Conservation (phyloP, 2,329 filamentous ascomycete genomes). For the Colletotrichum tropicicola region DNA sequence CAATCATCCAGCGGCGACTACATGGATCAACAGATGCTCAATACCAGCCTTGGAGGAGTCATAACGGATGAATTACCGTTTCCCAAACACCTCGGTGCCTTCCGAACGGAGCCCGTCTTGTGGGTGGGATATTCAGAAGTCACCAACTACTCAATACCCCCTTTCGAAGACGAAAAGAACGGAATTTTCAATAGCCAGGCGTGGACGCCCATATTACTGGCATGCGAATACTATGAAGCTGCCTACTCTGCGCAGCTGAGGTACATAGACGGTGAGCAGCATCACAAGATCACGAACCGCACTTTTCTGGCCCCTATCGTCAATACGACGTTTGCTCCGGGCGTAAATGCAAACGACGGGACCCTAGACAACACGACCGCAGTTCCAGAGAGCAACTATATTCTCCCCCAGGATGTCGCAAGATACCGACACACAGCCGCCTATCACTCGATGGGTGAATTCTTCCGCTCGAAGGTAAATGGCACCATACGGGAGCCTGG, state of each 20-base stretch:
- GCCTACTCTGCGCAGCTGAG: constrained; percentile 40
- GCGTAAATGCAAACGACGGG: constrained; percentile 38
- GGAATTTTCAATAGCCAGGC: constrained; percentile 31
- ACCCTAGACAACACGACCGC: constrained; percentile 41
- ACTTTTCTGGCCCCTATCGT: constrained; percentile 36
- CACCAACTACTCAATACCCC: constrained; percentile 29
- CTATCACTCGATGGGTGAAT: constrained; percentile 41
- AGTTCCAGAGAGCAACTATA: constrained; percentile 35
- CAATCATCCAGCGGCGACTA: constrained; percentile 41
- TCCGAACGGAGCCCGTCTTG: constrained; percentile 43
- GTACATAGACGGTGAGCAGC: constrained; percentile 37
- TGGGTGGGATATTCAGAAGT: constrained; percentile 43
- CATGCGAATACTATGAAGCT: constrained; percentile 44
- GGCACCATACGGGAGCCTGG: constrained; percentile 38
- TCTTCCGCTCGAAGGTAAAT: constrained; percentile 39
- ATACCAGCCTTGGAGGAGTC: constrained; percentile 37
- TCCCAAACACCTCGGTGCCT: constrained; percentile 39
- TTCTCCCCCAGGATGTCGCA: constrained; percentile 33
- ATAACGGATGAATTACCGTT: constrained; percentile 31
- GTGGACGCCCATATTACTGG: constrained; percentile 41
- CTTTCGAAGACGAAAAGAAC: constrained; percentile 26
- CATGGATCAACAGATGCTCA: constrained; percentile 33
- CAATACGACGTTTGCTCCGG: constrained; percentile 37
- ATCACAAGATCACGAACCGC: constrained; percentile 31
- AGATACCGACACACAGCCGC: constrained; percentile 39